Evolutionary conservation across 345 rosid genomes (phyloP).

Genomic region (Melaleuca alternifolia): DNA sequence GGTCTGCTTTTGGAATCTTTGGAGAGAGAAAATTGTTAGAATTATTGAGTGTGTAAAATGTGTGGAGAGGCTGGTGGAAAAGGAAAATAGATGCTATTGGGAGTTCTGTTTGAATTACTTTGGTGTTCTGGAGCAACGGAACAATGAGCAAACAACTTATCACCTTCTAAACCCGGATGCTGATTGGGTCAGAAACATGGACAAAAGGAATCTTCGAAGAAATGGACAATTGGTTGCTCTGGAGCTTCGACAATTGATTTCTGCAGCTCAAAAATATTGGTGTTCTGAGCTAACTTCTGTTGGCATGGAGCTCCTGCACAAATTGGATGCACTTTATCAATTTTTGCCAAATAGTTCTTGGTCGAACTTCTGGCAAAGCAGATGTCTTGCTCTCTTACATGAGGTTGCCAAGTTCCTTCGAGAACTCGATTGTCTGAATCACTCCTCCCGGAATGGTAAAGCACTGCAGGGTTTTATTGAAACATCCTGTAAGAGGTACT

Average conservation of each 20-base stretch:
- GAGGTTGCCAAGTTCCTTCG: slow-evolving; percentile 24
- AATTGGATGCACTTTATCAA: slow-evolving; percentile 12
- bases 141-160: slow-evolving; percentile 2
- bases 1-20: slow-evolving; percentile 33
- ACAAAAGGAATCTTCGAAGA: not conserved
- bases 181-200: slow-evolving; percentile 18
- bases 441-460: not conserved
- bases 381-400: slow-evolving; percentile 8
- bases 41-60: slow-evolving; percentile 7
- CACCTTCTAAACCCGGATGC: slow-evolving; percentile 20
- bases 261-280: slow-evolving; percentile 25
- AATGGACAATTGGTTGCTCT: slow-evolving; percentile 4
- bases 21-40: slow-evolving; percentile 20
- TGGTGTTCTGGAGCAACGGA: slow-evolving; percentile 21
- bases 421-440: not conserved
- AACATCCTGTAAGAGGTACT: slow-evolving; percentile 1
- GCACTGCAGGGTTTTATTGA: slow-evolving; percentile 1
- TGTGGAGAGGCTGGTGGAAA: not conserved
- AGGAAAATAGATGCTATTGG: slow-evolving; percentile 1
- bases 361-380: slow-evolving; percentile 9
- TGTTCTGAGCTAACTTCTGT: slow-evolving; percentile 22
- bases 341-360: not conserved
- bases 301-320: slow-evolving; percentile 18
- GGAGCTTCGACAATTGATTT: slow-evolving; percentile 13
- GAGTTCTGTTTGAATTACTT: slow-evolving; percentile 39